These are phyloP conservation scores for Cercospora janseana DNA, from an alignment of 2,329 filamentous ascomycete species.

Conservation along the genomic window DNA sequence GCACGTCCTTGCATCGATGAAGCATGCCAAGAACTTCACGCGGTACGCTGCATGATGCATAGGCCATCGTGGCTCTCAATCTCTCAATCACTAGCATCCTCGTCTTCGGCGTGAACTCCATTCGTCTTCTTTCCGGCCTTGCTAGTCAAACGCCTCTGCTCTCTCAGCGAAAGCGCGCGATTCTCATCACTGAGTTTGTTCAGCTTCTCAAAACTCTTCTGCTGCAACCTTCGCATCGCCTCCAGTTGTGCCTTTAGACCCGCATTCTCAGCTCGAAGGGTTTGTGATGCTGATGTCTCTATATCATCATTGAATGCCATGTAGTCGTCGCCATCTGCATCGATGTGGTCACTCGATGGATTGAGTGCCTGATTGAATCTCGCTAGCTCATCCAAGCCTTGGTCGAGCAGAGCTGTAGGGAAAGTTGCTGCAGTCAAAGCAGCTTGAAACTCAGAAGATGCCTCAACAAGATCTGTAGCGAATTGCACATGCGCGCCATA, in stretches of 20 bases:
- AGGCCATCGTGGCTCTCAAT: not conserved
- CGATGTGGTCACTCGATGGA: conserved; percentile 9
- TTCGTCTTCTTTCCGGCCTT: conserved; percentile 11
- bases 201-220: conserved; percentile 47
- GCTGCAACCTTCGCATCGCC: conserved; percentile 47
- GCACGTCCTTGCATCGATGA: conserved; percentile 20
- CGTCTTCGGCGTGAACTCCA: conserved; percentile 10
- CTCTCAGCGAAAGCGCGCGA: conserved; percentile 37
- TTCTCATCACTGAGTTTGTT: conserved; percentile 45
- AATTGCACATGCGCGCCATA: conserved; percentile 68
- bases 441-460: conserved; percentile 38
- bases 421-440: conserved; percentile 47
- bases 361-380: conserved; percentile 37
- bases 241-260: conserved; percentile 42
- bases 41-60: not conserved
- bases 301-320: conserved; percentile 37
- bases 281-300: conserved; percentile 4
- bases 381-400: conserved; percentile 37
- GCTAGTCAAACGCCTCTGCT: conserved; percentile 27
- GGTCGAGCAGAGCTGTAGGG: conserved; percentile 38
- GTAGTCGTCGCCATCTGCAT: conserved; percentile 37
- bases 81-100: conserved; percentile 19
- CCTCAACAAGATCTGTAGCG: conserved; percentile 36
- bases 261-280: conserved; percentile 33
- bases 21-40: conserved; percentile 17